phyloP scores from a whole-genome alignment of 139 green algal genomes.

The Picochlorum sp. region DNA sequence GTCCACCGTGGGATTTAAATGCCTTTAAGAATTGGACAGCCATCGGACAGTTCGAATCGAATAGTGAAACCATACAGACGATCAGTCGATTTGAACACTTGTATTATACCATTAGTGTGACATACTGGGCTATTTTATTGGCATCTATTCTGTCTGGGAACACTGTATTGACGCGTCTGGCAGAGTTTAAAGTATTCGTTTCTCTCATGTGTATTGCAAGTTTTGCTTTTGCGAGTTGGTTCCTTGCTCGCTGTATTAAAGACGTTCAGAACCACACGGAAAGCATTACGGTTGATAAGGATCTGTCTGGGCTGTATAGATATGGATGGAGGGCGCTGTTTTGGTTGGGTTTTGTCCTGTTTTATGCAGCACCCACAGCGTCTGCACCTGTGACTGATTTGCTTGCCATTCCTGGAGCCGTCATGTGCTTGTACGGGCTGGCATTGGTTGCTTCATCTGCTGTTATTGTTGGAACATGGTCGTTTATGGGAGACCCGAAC shows the following conservation, averaged over 20 bases:
- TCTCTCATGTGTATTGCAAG: conserved; percentile 20
- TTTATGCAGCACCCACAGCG: conserved; percentile 15
- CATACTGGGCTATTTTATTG: conserved; percentile 10
- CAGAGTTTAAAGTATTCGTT: conserved; percentile 21
- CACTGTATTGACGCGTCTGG: conserved; percentile 10
- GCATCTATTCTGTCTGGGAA: conserved; percentile 21
- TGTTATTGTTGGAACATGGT: conserved; percentile 16
- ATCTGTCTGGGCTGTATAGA: conserved; percentile 19
- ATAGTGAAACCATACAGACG: neutral
- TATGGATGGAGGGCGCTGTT: conserved; percentile 27
- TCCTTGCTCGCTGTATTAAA: conserved; percentile 1
- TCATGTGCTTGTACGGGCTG: conserved; percentile 21
- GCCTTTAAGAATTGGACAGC: neutral
- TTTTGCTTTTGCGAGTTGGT: conserved; percentile 14
- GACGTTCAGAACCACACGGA: conserved; percentile 17
- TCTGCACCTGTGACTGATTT: conserved; percentile 7
- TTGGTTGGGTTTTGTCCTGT: conserved; percentile 31
- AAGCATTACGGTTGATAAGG: neutral
- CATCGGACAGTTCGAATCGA: neutral
- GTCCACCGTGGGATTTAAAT: neutral
- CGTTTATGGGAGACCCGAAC: conserved; percentile 22
- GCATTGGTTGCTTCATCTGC: conserved; percentile 9
- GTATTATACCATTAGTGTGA: conserved; percentile 20
- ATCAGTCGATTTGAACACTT: conserved; percentile 11
- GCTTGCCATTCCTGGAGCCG: conserved; percentile 15